Base-by-base conservation (phyloP, 305 asterid genomes). In the Striga hermonthica region DNA sequence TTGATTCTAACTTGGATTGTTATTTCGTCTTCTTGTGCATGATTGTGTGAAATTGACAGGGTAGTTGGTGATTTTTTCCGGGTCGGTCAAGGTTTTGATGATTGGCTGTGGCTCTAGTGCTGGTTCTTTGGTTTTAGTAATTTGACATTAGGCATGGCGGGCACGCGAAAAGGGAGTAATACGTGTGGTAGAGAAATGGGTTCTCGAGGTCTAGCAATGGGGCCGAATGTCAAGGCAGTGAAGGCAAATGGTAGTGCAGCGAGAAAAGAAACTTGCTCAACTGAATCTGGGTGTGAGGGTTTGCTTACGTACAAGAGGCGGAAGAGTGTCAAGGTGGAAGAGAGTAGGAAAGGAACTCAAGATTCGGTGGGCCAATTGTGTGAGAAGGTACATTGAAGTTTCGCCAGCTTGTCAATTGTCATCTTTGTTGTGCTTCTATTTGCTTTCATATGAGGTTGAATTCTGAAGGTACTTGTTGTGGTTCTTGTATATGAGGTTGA, bases 221-320 rank as follows among this genome's bases (percentile, higher is more conserved):
- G 54, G 4, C 54, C 66, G n/a, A 75, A 47, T 59, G 74, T 60
- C 62, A 80, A 66, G 72, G 72, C 14, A 37, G 72, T 54, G 56
- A 66, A 76, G 57, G 75, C 44, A 34, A 86, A 75, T 76, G 91
- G 82, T 12, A 36, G 39, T 58, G 74, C 68, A 8, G 31, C 31
- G 48, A 72, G 60, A 10, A 40, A 45, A 38, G 82, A 55, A 76
- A 71, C 72, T 36, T 74, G 57, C 22, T 52, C 73, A 43, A 60
- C 70, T 4, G 73, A 65, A 43, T 45, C 64, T 67, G 60, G 66
- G 37, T 28, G 61, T 4, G 66, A 73, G 34, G 45, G 73, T 72
- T 59, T 85, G 67, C 75, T 75, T 63, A 89, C 90, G 36, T 89
- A 89, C 78, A 83, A 83, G 82, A 84, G 96, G 84, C 82, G 92